phyloP scores from a whole-genome alignment of 1,284 basidiomycete genomes.

The Rhodotorula sp. region DNA sequence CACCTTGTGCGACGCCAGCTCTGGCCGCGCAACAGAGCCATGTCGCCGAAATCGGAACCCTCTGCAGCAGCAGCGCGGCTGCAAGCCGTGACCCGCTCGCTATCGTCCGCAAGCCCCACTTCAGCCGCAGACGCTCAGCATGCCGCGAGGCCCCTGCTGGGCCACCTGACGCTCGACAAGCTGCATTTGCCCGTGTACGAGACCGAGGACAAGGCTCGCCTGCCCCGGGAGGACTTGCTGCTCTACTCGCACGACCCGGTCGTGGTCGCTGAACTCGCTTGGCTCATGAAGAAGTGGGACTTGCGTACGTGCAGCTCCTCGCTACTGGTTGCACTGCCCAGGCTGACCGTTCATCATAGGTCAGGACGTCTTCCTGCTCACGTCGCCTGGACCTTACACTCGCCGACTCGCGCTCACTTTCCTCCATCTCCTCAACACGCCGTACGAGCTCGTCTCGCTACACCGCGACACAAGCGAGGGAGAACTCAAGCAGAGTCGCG shows the following conservation, averaged over 20 bases:
- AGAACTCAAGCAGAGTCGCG: slow-evolving; percentile 50
- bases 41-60: background rate
- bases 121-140: background rate
- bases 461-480: slow-evolving; percentile 52
- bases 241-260: slow-evolving; percentile 10
- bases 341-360: background rate
- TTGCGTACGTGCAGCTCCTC: slow-evolving; percentile 11
- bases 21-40: background rate
- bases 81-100: background rate
- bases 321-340: too few relatives aligned
- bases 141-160: slow-evolving; percentile 5
- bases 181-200: slow-evolving; percentile 23
- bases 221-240: slow-evolving; percentile 11
- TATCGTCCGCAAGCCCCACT: background rate
- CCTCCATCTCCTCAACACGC: slow-evolving; percentile 30
- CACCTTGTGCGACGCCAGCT: background rate
- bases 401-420: slow-evolving; percentile 52
- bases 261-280: slow-evolving; percentile 16
- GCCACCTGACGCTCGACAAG: slow-evolving; percentile 24
- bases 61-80: slow-evolving; percentile 1
- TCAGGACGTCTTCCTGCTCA: slow-evolving; percentile 45
- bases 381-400: slow-evolving; percentile 50
- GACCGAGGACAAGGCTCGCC: slow-evolving; percentile 6
- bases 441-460: slow-evolving; percentile 49
- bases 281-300: slow-evolving; percentile 29